Percentiles rank a stretch among this genome's conserved stretches.
phyloP scores from a whole-genome alignment of 2,329 filamentous ascomycete genomes.

The Nothophaeocryptopus gaeumannii region DNA sequence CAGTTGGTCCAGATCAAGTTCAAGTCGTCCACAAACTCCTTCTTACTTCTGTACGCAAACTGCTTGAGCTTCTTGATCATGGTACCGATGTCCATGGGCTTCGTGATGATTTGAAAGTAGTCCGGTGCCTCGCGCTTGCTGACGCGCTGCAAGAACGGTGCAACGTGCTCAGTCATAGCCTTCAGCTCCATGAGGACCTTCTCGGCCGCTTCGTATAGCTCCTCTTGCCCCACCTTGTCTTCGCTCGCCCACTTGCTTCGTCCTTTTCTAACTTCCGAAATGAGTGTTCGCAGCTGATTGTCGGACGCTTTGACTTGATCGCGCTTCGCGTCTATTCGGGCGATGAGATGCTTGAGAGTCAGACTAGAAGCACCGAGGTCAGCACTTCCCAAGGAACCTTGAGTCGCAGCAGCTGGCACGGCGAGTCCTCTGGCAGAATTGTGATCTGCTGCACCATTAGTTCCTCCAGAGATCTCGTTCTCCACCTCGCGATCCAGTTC shows the following conservation, averaged over 20 bases:
- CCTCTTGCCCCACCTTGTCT: slow-evolving; percentile 95
- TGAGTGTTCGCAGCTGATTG: slow-evolving; percentile 83
- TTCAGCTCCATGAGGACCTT: slow-evolving; percentile 97
- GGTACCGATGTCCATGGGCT: slow-evolving; percentile 93
- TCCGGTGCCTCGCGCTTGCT: slow-evolving; percentile 97
- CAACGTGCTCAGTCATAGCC: slow-evolving; percentile 94
- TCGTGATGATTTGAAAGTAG: slow-evolving; percentile 90
- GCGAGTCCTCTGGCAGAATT: slow-evolving; percentile 48
- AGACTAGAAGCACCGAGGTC: slow-evolving; percentile 95
- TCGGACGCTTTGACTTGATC: slow-evolving; percentile 88
- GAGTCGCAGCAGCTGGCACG: slow-evolving; percentile 59
- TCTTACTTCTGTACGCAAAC: slow-evolving; percentile 62
- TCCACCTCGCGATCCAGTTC: slow-evolving; percentile 95
- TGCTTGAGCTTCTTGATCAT: slow-evolving; percentile 97
- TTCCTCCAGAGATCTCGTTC: slow-evolving; percentile 77
- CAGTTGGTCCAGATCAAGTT: slow-evolving; percentile 98
- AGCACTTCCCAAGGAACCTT: slow-evolving; percentile 86
- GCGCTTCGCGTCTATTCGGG: slow-evolving; percentile 89
- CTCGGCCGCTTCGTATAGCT: slow-evolving; percentile 93
- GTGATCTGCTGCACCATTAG: slow-evolving; percentile 50
- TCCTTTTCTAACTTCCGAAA: slow-evolving; percentile 97
- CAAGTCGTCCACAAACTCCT: slow-evolving; percentile 89
- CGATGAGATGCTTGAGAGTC: slow-evolving; percentile 94
- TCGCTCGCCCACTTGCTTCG: slow-evolving; percentile 98
- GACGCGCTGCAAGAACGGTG: slow-evolving; percentile 89